phyloP scores from a whole-genome alignment of 2,329 filamentous ascomycete genomes.

The Fusarium hainanense region DNA sequence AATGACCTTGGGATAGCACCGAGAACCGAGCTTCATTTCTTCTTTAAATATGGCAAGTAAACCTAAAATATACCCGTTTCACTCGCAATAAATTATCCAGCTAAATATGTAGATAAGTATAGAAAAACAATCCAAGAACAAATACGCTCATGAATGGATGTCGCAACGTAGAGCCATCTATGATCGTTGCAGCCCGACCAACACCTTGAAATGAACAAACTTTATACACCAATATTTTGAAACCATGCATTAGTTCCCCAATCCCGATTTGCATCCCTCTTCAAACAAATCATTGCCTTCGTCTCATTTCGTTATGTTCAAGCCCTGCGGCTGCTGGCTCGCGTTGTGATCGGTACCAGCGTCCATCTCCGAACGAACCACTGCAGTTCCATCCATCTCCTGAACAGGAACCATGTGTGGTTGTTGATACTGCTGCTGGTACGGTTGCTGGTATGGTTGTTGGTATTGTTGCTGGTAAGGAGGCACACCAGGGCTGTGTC shows the following conservation, averaged over 20 bases:
- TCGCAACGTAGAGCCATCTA: neutral
- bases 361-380: conserved; percentile 36
- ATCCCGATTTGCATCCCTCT: neutral
- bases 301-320: conserved; percentile 9
- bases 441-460: conserved; percentile 12
- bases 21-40: no score
- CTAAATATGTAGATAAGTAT: neutral
- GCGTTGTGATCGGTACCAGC: conserved; percentile 26
- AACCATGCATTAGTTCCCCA: neutral
- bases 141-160: conserved; percentile 2
- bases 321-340: neutral
- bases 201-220: neutral
- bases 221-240: neutral
- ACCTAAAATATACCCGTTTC: neutral
- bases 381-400: conserved; percentile 41
- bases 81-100: neutral
- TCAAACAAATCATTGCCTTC: neutral
- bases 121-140: neutral
- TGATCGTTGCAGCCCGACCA: neutral
- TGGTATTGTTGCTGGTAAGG: conserved; percentile 24
- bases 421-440: conserved; percentile 20
- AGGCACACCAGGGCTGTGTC: conserved; percentile 22
- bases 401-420: conserved; percentile 31
- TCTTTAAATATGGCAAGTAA: no score
- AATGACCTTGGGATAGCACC: neutral